Base-by-base conservation (phyloP, 768 basidiomycete species). In the Cubamyces sp. region DNA sequence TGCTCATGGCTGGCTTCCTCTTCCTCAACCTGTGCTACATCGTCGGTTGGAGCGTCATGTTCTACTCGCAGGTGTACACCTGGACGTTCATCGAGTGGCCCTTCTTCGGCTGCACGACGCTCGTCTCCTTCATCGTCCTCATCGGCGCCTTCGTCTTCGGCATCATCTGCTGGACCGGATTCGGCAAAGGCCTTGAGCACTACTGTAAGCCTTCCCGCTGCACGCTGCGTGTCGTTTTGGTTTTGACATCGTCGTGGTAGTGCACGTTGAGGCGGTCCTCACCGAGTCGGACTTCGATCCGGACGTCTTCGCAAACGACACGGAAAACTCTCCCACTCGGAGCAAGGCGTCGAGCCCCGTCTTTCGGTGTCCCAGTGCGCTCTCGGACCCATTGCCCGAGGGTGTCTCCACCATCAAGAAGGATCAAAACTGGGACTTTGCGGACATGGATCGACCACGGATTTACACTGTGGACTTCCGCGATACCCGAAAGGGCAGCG, bases 111-210 rank as follows among this genome's bases (percentile, higher is more conserved):
- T 75, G 76, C 69, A 77, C 78, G 65, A 80, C 80, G 9, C 46
- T 73, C 23, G 70, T 77, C 7, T 82, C 84, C 0, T 76, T 84
- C 64, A 15, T 71, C 39, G 51, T 74, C 11, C 62, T 74, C 28
- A 15, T 73, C 46, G 74, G 77, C 19, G 82, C 78, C 50, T 73
- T 78, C 42, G 69, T 78, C 28, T 74, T 87, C 15, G 83, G 80
- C 8, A 65, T 80, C 54, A 69, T 84, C 25, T 86, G 83, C 66
- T 75, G 81, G 64, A 62, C 77, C 18, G 81, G 84, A 65, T 87
- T 87, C 65, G 81, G 75, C 51, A 78, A 81, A 61, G 86, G 86
- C 0, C 76, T 86, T 14, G 77, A 78, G 0, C 75, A 87, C 57
- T 87, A 85, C 66, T 70, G 86, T 87, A 66, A 62, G 84, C 76